phyloP scores from a whole-genome alignment of 1,139 yeast genomes.

The Nakaseomyces glabratus region DNA sequence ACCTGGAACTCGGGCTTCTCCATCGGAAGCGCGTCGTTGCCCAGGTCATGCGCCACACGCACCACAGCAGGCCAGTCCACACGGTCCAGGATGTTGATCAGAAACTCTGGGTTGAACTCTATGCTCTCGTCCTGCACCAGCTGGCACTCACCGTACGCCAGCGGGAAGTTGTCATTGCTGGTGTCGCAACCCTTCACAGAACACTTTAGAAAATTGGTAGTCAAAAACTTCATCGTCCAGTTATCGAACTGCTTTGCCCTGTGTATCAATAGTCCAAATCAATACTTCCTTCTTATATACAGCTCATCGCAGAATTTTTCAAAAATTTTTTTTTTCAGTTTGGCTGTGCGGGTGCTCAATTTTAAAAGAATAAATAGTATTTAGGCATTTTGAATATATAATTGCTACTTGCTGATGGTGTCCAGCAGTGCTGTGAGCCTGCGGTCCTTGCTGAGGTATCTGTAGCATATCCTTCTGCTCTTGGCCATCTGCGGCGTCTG shows the following conservation, averaged over 20 bases:
- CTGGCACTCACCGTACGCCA: conserved; percentile 58
- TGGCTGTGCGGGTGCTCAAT: conserved; percentile 4
- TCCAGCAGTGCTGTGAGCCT: conserved; percentile 4
- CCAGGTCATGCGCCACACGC: conserved; percentile 65
- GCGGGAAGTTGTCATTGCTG: conserved; percentile 72
- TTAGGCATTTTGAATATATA: no score
- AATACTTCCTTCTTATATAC: not conserved
- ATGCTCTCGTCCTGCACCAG: conserved; percentile 62
- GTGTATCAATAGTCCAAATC: not conserved
- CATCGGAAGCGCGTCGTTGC: conserved; percentile 49
- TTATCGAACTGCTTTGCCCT: conserved; percentile 6
- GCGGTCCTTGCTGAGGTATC: conserved; percentile 4
- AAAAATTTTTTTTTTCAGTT: not conserved
- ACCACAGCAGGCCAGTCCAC: conserved; percentile 83
- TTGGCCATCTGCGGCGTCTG: no score
- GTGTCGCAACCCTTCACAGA: conserved; percentile 76
- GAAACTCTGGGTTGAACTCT: conserved; percentile 77
- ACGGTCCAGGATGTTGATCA: conserved; percentile 68
- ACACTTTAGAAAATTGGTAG: conserved; percentile 93
- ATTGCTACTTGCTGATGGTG: not conserved
- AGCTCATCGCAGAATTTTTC: not conserved
- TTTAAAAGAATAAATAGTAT: conserved; percentile 1
- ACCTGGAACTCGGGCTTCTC: conserved; percentile 39
- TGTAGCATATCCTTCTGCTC: conserved; percentile 5
- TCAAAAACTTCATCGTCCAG: conserved; percentile 70